Evolutionary conservation across 1,284 basidiomycete species (phyloP).

Genomic region (Takashimella tepidaria): DNA sequence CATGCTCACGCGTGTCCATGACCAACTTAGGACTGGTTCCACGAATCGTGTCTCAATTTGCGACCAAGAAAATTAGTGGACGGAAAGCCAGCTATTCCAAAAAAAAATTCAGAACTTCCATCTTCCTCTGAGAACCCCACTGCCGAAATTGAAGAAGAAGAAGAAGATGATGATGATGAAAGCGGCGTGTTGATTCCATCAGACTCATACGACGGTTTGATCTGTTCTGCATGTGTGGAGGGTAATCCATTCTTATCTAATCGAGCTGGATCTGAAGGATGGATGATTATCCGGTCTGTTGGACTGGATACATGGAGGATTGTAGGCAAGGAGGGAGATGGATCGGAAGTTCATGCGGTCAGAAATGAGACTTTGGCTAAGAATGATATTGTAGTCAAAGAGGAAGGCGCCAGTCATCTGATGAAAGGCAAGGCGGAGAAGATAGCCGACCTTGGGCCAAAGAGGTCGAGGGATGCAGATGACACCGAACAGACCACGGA

Average conservation of each 20-base stretch:
- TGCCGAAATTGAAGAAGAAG: conserved; percentile 6
- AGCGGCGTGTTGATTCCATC: conserved; percentile 36
- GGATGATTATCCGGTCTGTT: conserved; percentile 41
- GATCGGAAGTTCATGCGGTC: neutral
- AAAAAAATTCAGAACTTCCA: neutral
- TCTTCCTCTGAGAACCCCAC: neutral
- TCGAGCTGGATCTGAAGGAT: conserved; percentile 37
- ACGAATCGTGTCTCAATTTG: conserved; percentile 44
- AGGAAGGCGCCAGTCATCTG: conserved; percentile 4
- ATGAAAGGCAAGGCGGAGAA: conserved; percentile 3
- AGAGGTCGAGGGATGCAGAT: neutral
- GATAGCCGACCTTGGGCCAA: too few relatives aligned
- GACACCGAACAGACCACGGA: too few relatives aligned
- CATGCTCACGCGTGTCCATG: neutral
- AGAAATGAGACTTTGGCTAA: neutral
- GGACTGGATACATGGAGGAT: conserved; percentile 20
- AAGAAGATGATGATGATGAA: conserved; percentile 40
- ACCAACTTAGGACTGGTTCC: conserved; percentile 45
- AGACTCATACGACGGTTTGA: conserved; percentile 41
- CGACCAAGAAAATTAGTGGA: conserved; percentile 9
- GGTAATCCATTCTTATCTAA: conserved; percentile 11
- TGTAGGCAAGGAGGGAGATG: conserved; percentile 12
- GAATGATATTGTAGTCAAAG: neutral
- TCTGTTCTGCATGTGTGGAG: conserved; percentile 37
- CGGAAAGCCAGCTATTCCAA: neutral